phyloP scores from a whole-genome alignment of 2,329 filamentous ascomycete species.

The Alternaria rosae region DNA sequence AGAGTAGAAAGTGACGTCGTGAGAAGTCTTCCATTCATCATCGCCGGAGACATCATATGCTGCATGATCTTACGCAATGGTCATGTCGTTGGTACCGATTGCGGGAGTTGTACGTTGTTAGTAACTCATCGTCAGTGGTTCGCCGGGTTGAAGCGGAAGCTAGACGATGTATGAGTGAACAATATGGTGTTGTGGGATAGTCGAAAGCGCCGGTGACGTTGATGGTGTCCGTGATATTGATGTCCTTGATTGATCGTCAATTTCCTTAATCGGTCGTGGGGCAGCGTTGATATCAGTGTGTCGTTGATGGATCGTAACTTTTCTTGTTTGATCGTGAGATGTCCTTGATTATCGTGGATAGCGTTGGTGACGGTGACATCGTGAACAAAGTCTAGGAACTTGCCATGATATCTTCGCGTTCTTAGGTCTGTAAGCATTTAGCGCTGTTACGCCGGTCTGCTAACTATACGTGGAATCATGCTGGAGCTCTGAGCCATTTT shows the following conservation, averaged over 20 bases:
- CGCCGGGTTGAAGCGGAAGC: background rate
- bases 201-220: too few relatives aligned
- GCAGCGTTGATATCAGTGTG: background rate
- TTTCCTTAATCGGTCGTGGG: too few relatives aligned
- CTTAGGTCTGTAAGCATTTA: background rate
- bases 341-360: background rate
- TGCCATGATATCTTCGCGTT: background rate
- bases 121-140: background rate
- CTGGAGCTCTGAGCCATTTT: too few relatives aligned
- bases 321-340: too few relatives aligned
- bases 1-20: background rate
- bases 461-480: too few relatives aligned
- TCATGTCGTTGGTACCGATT: too few relatives aligned
- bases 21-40: accelerated
- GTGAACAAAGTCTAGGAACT: background rate
- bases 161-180: too few relatives aligned
- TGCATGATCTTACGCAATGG: too few relatives aligned
- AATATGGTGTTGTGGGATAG: background rate
- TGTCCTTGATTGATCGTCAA: too few relatives aligned
- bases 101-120: too few relatives aligned
- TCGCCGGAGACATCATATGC: too few relatives aligned
- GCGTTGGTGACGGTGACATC: background rate
- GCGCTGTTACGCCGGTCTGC: background rate
- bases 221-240: too few relatives aligned
- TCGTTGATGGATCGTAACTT: background rate